Conservation (phyloP, 1,284 basidiomycete species). For the Coniferiporia sulphurascens region DNA sequence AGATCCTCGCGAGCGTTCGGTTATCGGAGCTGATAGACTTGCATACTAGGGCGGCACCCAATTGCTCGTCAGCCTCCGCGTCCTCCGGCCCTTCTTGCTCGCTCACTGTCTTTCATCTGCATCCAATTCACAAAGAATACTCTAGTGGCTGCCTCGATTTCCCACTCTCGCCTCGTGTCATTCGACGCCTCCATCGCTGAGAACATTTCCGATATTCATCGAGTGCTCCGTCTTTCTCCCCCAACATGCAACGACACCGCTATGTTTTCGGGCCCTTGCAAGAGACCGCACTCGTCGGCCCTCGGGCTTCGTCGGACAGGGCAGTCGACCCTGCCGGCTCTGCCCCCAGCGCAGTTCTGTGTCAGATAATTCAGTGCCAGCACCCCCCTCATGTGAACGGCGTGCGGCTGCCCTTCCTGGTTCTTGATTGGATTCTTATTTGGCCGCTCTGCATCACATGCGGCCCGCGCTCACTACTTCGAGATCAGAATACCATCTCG, state of each 20-base stretch:
- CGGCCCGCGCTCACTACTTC: conserved; percentile 13
- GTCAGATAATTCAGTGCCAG: conserved; percentile 7
- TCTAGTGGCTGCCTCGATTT: neutral
- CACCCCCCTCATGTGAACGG: conserved; percentile 14
- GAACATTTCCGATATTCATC: neutral
- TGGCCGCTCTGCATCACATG: conserved; percentile 9
- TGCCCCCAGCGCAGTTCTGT: conserved; percentile 5
- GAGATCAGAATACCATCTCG: conserved; percentile 9
- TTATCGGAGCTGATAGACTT: conserved; percentile 10
- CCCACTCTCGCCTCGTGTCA: neutral
- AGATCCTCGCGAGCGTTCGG: neutral
- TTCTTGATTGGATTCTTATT: conserved; percentile 3
- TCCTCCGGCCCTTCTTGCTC: neutral
- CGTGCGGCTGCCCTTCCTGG: neutral
- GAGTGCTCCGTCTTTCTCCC: no score
- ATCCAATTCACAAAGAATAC: neutral
- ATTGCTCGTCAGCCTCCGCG: conserved; percentile 6
- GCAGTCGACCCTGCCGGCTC: neutral
- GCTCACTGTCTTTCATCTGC: neutral
- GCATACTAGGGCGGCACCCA: neutral
- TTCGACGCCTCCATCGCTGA: neutral
- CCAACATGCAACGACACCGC: neutral
- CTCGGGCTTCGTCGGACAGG: conserved; percentile 1
- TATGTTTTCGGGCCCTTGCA: neutral
- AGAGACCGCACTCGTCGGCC: conserved; percentile 7